These are phyloP conservation scores for Rhizoclosmatium sp. DNA, from an alignment of 192 early-diverging fungal species.

Conservation along the genomic window DNA sequence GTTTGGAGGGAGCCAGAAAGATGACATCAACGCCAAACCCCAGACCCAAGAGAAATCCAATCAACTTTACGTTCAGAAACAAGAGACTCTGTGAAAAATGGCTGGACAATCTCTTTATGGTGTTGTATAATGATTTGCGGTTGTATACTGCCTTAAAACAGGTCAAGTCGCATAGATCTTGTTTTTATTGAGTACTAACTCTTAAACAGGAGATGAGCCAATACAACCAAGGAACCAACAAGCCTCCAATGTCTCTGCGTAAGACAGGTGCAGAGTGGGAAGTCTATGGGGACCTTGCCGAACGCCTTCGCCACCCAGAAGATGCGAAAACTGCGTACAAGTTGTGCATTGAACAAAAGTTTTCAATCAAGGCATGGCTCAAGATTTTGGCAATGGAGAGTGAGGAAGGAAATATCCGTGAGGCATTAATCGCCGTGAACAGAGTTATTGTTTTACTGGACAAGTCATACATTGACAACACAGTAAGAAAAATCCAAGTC, in stretches of 20 bases:
- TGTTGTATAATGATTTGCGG: conserved; percentile 95
- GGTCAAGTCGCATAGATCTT: conserved; percentile 34
- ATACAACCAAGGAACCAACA: conserved; percentile 51
- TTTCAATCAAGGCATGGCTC: conserved; percentile 91
- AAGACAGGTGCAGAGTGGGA: conserved; percentile 99
- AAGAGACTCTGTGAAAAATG: conserved; percentile 99
- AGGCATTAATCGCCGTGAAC: conserved; percentile 80
- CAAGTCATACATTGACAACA: conserved; percentile 90
- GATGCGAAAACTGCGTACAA: conserved; percentile 95
- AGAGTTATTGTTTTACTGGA: conserved; percentile 88
- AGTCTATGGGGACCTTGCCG: conserved; percentile 90
- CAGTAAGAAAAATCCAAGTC: conserved; percentile 58
- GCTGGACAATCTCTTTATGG: conserved; percentile 99
- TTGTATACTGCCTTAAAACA: conserved; percentile 92
- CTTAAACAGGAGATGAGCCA: conserved; percentile 76
- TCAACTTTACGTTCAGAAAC: conserved; percentile 81
- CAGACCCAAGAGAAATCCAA: conserved; percentile 37
- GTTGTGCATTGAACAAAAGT: conserved; percentile 86
- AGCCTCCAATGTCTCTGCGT: conserved; percentile 65
- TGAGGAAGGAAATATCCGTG: conserved; percentile 80
- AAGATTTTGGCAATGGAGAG: conserved; percentile 84
- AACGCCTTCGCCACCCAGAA: conserved; percentile 82
- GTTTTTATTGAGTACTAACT: conserved; percentile 23
- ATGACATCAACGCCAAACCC: conserved; percentile 47
- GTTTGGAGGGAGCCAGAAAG: conserved; percentile 31